These are phyloP conservation scores for Aspergillus cavernicola DNA, from an alignment of 495 filamentous ascomycete genomes.

Conservation along the genomic window DNA sequence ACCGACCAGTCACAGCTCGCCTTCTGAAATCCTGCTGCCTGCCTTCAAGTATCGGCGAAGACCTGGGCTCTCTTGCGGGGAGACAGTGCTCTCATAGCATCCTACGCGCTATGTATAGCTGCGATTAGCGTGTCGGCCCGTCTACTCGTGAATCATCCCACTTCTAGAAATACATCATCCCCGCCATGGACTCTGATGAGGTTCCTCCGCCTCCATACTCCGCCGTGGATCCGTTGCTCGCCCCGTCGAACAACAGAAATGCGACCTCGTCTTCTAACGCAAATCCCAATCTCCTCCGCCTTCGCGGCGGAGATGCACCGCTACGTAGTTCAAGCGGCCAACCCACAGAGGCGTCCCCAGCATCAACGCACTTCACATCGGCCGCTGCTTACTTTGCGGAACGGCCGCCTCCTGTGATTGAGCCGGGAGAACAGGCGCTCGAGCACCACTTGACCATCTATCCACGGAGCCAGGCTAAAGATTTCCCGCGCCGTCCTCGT, in stretches of 20 bases:
- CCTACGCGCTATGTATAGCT: slow-evolving; percentile 22
- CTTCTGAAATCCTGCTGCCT: slow-evolving; percentile 23
- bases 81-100: slow-evolving; percentile 20
- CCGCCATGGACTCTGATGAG: slow-evolving; percentile 40
- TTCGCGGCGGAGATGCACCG: slow-evolving; percentile 20
- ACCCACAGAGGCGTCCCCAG: slow-evolving; percentile 5
- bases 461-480: slow-evolving; percentile 41
- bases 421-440: slow-evolving; percentile 24
- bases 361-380: slow-evolving; percentile 37
- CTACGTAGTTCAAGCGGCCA: slow-evolving; percentile 12
- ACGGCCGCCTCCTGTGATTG: slow-evolving; percentile 28
- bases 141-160: background rate
- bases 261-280: slow-evolving; percentile 13
- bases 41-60: background rate
- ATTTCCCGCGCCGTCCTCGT: slow-evolving; percentile 45
- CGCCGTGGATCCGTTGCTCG: slow-evolving; percentile 37
- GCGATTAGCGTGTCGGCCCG: slow-evolving; percentile 9
- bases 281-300: slow-evolving; percentile 13
- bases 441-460: slow-evolving; percentile 44
- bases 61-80: background rate
- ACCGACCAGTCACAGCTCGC: background rate
- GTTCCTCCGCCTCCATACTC: slow-evolving; percentile 46
- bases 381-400: slow-evolving; percentile 45
- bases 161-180: background rate
- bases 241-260: slow-evolving; percentile 23